Conservation (phyloP, 2,329 filamentous ascomycete genomes). For the Cercospora beticola region DNA sequence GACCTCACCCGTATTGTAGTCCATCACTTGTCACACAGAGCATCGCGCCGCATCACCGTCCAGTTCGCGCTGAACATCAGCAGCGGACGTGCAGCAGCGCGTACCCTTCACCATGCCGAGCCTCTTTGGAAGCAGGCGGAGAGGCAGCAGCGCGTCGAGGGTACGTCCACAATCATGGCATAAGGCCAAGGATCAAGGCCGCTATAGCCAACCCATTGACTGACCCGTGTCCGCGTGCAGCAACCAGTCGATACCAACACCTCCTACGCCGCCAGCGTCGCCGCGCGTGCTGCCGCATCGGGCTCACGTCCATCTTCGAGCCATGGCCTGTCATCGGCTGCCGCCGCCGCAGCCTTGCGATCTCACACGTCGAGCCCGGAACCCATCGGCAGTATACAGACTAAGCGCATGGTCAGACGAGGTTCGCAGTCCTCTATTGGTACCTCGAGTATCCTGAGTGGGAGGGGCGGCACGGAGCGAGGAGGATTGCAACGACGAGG, state of each 20-base stretch:
- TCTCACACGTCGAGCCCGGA: constrained; percentile 76
- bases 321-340: constrained; percentile 73
- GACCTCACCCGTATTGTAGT: constrained; percentile 2
- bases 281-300: constrained; percentile 74
- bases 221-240: neutral
- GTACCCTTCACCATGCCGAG: constrained; percentile 13
- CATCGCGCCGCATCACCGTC: neutral
- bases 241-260: constrained; percentile 15
- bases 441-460: constrained; percentile 43
- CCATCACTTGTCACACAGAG: neutral
- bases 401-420: constrained; percentile 77
- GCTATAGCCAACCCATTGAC: constrained; percentile 6
- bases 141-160: constrained; percentile 24
- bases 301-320: constrained; percentile 64
- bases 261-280: constrained; percentile 63
- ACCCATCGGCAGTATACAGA: constrained; percentile 77
- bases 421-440: constrained; percentile 69
- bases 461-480: constrained; percentile 37
- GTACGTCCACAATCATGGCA: constrained; percentile 3
- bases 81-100: neutral
- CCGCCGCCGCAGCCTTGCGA: constrained; percentile 80
- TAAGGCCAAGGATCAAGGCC: neutral
- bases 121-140: constrained; percentile 21
- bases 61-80: neutral
- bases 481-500: constrained; percentile 59